phyloP scores from a whole-genome alignment of 1,284 basidiomycete species.

The Agaricales sp. region DNA sequence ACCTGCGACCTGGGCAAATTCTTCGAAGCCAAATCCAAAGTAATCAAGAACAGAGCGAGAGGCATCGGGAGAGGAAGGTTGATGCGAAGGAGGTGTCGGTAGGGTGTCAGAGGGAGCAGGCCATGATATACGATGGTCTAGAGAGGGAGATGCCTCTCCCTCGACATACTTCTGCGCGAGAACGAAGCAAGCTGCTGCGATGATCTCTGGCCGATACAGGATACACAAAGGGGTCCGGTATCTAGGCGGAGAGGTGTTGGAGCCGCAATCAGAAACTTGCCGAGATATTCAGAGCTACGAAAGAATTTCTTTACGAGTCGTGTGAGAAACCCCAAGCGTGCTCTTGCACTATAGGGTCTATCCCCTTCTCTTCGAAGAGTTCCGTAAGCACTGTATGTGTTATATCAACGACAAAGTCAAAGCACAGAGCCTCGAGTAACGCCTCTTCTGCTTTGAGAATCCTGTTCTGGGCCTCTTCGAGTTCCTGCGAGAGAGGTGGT shows the following conservation, averaged over 20 bases:
- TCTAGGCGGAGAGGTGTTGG: slow-evolving; percentile 23
- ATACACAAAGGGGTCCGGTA: slow-evolving; percentile 70
- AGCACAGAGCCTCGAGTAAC: slow-evolving; percentile 82
- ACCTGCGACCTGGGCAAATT: slow-evolving; percentile 54
- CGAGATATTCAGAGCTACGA: not conserved
- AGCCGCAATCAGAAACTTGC: slow-evolving; percentile 5
- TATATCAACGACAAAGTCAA: slow-evolving; percentile 80
- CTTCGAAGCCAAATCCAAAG: slow-evolving; percentile 49
- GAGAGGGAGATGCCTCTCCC: slow-evolving; percentile 58
- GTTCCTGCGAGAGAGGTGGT: slow-evolving; percentile 36
- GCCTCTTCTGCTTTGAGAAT: slow-evolving; percentile 79
- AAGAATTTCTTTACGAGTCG: slow-evolving; percentile 55
- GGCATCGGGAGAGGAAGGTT: slow-evolving; percentile 58
- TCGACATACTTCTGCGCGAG: slow-evolving; percentile 62
- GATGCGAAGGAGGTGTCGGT: slow-evolving; percentile 66
- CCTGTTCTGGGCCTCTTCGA: slow-evolving; percentile 60
- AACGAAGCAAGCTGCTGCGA: slow-evolving; percentile 65
- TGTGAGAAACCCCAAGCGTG: slow-evolving; percentile 76
- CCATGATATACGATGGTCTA: slow-evolving; percentile 58
- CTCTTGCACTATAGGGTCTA: slow-evolving; percentile 44
- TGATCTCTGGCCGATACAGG: slow-evolving; percentile 53
- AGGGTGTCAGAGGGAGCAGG: slow-evolving; percentile 53
- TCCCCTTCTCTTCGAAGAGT: slow-evolving; percentile 45
- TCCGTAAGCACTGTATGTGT: slow-evolving; percentile 72
- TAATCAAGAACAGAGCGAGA: slow-evolving; percentile 56